Percentiles rank a stretch among this genome's conserved stretches.
phyloP scores from a whole-genome alignment of 352 stramenopile species.

The Phytophthora vignae region DNA sequence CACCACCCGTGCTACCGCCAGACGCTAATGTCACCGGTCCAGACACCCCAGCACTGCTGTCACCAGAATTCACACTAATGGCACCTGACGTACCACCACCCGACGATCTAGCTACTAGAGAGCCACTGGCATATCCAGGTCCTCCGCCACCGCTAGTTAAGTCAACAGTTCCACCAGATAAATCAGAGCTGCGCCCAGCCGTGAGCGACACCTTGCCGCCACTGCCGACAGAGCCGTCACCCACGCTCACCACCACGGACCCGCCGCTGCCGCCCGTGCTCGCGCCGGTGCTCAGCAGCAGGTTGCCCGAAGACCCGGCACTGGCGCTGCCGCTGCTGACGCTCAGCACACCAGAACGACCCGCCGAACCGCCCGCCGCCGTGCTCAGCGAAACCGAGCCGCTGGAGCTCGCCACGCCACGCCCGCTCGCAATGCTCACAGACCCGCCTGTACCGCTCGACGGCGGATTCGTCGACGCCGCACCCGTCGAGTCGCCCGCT shows the following conservation, averaged over 20 bases:
- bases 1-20: slow-evolving; percentile 20
- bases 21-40: slow-evolving; percentile 9
- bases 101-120: slow-evolving; percentile 35
- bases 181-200: neutral
- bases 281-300: slow-evolving; percentile 13
- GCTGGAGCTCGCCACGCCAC: slow-evolving; percentile 23
- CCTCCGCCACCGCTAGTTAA: slow-evolving; percentile 25
- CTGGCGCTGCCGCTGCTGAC: slow-evolving; percentile 10
- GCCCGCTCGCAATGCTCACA: slow-evolving; percentile 24
- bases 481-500: slow-evolving; percentile 16
- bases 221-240: slow-evolving; percentile 1
- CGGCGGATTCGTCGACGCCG: neutral
- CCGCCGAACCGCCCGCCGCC: slow-evolving; percentile 4
- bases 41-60: slow-evolving; percentile 27
- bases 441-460: slow-evolving; percentile 7
- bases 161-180: slow-evolving; percentile 36
- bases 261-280: slow-evolving; percentile 5
- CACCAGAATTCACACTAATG: slow-evolving; percentile 17
- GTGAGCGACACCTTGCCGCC: slow-evolving; percentile 22
- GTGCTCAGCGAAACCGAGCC: slow-evolving; percentile 23
- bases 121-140: slow-evolving; percentile 20
- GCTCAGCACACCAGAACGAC: slow-evolving; percentile 14
- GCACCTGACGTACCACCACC: slow-evolving; percentile 30
- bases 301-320: slow-evolving; percentile 14
- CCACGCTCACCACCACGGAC: slow-evolving; percentile 21